phyloP scores from a whole-genome alignment of 768 basidiomycete species.

The Mycena amicta region DNA sequence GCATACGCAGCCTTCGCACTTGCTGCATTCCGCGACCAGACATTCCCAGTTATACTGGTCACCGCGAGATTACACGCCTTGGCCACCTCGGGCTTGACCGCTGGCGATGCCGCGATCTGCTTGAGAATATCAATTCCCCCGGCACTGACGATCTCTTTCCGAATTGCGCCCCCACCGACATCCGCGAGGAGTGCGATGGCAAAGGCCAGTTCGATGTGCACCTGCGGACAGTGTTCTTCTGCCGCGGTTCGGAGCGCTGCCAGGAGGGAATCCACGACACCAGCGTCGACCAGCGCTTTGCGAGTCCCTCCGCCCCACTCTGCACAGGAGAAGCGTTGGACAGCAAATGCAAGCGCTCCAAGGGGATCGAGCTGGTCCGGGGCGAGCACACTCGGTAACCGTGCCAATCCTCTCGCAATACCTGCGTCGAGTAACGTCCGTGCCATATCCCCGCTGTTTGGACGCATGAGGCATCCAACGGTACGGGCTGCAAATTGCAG shows the following conservation, averaged over 20 bases:
- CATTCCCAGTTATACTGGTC: conserved; percentile 29
- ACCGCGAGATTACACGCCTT: conserved; percentile 30
- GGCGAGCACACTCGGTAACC: conserved; percentile 28
- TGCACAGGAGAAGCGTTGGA: conserved; percentile 30
- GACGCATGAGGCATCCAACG: conserved; percentile 31
- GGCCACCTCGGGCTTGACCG: conserved; percentile 22
- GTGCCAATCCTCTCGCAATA: conserved; percentile 27
- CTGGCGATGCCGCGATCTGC: conserved; percentile 10
- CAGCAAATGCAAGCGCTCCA: conserved; percentile 28
- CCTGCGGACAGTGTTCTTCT: conserved; percentile 25
- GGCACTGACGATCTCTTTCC: conserved; percentile 32
- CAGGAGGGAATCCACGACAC: conserved; percentile 30
- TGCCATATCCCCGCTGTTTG: conserved; percentile 29
- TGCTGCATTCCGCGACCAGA: conserved; percentile 29
- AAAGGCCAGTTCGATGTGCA: conserved; percentile 29
- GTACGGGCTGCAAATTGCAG: conserved; percentile 27
- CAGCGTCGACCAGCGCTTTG: conserved; percentile 29
- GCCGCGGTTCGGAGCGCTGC: conserved; percentile 29
- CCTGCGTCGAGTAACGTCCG: conserved; percentile 28
- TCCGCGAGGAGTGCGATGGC: conserved; percentile 29
- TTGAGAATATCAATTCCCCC: conserved; percentile 30
- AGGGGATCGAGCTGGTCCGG: conserved; percentile 29
- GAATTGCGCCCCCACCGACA: conserved; percentile 29
- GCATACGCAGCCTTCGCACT: conserved; percentile 20
- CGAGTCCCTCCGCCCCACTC: conserved; percentile 30